These are phyloP conservation scores for Isoetes engelmannii DNA, from an alignment of 83 land plant genomes.

Conservation along the genomic window DNA sequence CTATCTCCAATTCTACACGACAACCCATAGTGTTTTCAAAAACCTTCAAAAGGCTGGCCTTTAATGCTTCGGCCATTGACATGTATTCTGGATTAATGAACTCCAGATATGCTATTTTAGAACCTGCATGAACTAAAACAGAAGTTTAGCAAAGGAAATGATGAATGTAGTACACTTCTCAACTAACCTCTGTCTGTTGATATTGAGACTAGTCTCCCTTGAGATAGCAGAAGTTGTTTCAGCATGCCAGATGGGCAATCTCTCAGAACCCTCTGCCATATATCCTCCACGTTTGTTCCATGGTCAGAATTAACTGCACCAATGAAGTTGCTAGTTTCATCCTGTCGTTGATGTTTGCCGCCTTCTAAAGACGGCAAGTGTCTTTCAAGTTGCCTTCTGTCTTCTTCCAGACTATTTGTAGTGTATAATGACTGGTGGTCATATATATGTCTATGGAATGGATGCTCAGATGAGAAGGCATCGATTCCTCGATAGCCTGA, in stretches of 20 bases:
- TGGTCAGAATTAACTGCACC: slow-evolving; percentile 2
- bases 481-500: neutral
- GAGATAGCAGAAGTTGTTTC: slow-evolving; percentile 22
- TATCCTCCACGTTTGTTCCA: slow-evolving; percentile 20
- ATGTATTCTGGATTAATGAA: slow-evolving; percentile 20
- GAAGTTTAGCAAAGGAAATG: neutral
- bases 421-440: neutral
- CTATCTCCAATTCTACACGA: slow-evolving; percentile 28
- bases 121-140: neutral
- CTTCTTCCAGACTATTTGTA: neutral
- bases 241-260: slow-evolving; percentile 8
- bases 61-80: slow-evolving; percentile 22
- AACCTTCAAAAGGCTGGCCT: slow-evolving; percentile 17
- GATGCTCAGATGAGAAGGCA: neutral
- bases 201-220: slow-evolving; percentile 18
- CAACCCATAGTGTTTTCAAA: slow-evolving; percentile 28
- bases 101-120: slow-evolving; percentile 25
- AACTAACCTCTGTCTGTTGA: slow-evolving; percentile 21
- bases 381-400: slow-evolving; percentile 5
- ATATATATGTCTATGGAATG: neutral
- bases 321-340: slow-evolving; percentile 7
- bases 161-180: neutral
- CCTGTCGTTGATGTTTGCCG: neutral
- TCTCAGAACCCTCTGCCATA: slow-evolving; percentile 23
- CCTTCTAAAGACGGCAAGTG: neutral